Evolutionary conservation across 768 basidiomycete genomes (phyloP), one percentile per base, ranked within the genome.

Genomic region (Trametes villosa): DNA sequence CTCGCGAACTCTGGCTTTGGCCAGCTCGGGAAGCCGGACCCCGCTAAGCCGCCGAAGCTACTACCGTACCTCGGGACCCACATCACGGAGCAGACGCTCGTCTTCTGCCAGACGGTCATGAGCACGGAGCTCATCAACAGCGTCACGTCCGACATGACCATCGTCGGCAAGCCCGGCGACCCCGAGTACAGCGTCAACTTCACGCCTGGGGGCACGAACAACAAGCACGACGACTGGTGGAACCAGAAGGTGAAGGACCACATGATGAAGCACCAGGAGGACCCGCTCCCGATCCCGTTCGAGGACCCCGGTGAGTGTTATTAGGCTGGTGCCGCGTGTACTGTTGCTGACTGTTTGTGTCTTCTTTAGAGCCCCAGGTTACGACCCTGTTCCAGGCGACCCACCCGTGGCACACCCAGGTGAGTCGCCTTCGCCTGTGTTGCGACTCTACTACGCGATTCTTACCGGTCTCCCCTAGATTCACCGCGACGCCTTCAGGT

Each of bases 401-500:
- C 15, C 64, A 64, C 29, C 74, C 71, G 4, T 75, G 73, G 72
- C 74, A 76, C 62, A 64, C 67, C 22, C 71, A 65, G 64, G 64
- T 60, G 53, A 15, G 53, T n/a, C n/a, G n/a, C n/a, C n/a, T 42
- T 18, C 20, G 20, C 7, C 17, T 36, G 33, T 38, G 26, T 11
- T 17, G 9, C 36, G 17, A 38, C 38, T 48, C n/a, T n/a, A n/a
- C n/a, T n/a, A 36, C 24, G 11, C 22, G 9, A 31, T 11, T 47
- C 49, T 3, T 9, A 18, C 11, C 15, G 20, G 18, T 15, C 15
- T 24, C 27, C 11, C 40, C 9, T 30, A 75, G 60, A 73, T 77
- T 33, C 75, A 77, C 46, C 71, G 73, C 30, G 76, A 76, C 50
- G 75, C 75, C 5, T 77, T 77, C 63, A 62, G 47, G 47, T 33